phyloP scores from a whole-genome alignment of 1,284 basidiomycete species.

The Leccinum pachyderme region DNA sequence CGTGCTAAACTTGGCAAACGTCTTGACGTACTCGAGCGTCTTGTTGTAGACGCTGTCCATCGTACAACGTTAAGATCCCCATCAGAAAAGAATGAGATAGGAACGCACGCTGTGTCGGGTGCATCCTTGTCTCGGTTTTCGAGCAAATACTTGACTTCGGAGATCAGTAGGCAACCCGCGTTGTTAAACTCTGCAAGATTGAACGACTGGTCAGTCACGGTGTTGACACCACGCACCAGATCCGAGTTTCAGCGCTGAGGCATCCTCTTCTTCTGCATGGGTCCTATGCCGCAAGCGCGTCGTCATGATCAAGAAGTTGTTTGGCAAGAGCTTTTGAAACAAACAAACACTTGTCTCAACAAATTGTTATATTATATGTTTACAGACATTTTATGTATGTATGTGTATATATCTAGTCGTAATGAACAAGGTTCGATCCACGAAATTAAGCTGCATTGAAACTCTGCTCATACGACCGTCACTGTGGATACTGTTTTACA shows the following conservation, averaged over 20 bases:
- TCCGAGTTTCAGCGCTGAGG: constrained; percentile 51
- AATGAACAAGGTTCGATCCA: constrained; percentile 24
- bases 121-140: constrained; percentile 84
- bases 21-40: constrained; percentile 88
- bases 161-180: constrained; percentile 86
- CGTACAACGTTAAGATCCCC: not conserved
- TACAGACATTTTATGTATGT: constrained; percentile 35
- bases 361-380: constrained; percentile 34
- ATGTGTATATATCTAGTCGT: constrained; percentile 33
- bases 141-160: constrained; percentile 86
- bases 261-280: constrained; percentile 53
- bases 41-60: constrained; percentile 81
- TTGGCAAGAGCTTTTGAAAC: constrained; percentile 30
- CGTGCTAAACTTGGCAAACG: constrained; percentile 87
- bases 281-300: constrained; percentile 49
- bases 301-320: constrained; percentile 37
- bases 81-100: not conserved
- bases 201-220: not conserved
- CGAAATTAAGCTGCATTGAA: constrained; percentile 26
- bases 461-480: constrained; percentile 9
- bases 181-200: constrained; percentile 76
- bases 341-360: constrained; percentile 19
- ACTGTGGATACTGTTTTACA: constrained; percentile 13
- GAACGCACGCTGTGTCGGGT: constrained; percentile 76
- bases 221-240: constrained; percentile 34